Percentiles rank a stretch among this genome's conserved stretches.
phyloP scores from a whole-genome alignment of 1,284 basidiomycete genomes.

The Coniophora puteana region DNA sequence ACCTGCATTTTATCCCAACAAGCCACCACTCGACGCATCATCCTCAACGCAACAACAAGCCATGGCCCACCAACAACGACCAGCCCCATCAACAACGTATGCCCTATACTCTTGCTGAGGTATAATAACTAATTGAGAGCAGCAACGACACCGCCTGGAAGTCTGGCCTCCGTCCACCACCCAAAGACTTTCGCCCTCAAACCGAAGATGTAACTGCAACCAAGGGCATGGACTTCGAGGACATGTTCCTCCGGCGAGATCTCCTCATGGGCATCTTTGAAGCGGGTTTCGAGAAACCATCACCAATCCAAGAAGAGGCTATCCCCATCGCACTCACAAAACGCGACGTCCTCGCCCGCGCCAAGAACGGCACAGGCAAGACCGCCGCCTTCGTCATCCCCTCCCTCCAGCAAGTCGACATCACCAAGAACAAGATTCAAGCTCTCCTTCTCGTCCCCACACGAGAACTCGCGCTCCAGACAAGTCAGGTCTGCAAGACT shows the following conservation, averaged over 20 bases:
- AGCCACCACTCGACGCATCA: too few relatives aligned
- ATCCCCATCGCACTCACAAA: constrained; percentile 86
- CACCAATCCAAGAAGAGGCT: constrained; percentile 98
- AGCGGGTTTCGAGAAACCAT: constrained; percentile 95
- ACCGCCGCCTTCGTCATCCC: constrained; percentile 99
- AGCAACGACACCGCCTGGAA: constrained; percentile 56
- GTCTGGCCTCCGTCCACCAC: constrained; percentile 74
- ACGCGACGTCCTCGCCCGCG: constrained; percentile 89
- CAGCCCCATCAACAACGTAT: not conserved
- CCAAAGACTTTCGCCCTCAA: constrained; percentile 89
- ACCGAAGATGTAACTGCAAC: constrained; percentile 94
- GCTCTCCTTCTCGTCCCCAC: constrained; percentile 93
- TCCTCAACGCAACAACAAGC: too few relatives aligned
- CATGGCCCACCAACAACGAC: too few relatives aligned
- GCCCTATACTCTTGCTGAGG: not conserved
- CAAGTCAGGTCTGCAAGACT: constrained; percentile 95
- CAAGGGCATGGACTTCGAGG: constrained; percentile 91
- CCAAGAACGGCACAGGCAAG: constrained; percentile 92
- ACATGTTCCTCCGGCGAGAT: constrained; percentile 76
- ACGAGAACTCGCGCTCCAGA: constrained; percentile 93
- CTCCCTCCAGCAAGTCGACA: constrained; percentile 89
- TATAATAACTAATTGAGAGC: constrained; percentile 11
- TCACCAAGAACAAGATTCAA: constrained; percentile 88
- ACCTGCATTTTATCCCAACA: constrained; percentile 29
- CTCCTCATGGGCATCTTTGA: constrained; percentile 94